Evolutionary conservation across 495 filamentous ascomycete species (phyloP).

Genomic region (Extremus antarcticus): DNA sequence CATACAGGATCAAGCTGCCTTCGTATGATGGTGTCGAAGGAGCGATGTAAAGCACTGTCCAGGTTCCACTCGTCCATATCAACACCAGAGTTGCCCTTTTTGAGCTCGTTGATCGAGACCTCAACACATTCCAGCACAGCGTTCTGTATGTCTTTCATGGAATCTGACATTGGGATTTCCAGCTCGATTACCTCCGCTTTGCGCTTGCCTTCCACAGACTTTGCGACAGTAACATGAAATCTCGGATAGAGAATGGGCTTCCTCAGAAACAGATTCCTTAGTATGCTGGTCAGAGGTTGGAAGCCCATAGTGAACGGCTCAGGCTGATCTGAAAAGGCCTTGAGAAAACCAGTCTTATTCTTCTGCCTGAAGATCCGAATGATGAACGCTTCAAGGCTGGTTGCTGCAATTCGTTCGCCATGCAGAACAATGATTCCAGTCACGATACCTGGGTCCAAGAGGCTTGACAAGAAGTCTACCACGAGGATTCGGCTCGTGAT

Average conservation of each 20-base stretch:
- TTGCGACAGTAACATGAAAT: slow-evolving; percentile 83
- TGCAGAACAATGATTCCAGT: slow-evolving; percentile 84
- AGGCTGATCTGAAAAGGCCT: slow-evolving; percentile 90
- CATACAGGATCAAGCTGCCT: slow-evolving; percentile 92
- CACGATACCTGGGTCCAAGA: slow-evolving; percentile 73
- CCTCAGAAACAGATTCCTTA: slow-evolving; percentile 83
- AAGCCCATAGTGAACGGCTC: slow-evolving; percentile 88
- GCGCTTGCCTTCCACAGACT: slow-evolving; percentile 77
- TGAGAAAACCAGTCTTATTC: slow-evolving; percentile 87
- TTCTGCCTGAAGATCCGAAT: slow-evolving; percentile 84
- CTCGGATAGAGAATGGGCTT: slow-evolving; percentile 86
- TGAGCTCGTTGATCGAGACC: slow-evolving; percentile 80
- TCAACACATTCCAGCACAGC: slow-evolving; percentile 95
- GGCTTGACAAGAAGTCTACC: slow-evolving; percentile 74
- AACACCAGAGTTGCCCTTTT: slow-evolving; percentile 75
- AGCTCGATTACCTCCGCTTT: slow-evolving; percentile 96
- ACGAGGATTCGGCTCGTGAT: slow-evolving; percentile 92
- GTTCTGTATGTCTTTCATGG: slow-evolving; percentile 86
- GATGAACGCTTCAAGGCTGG: slow-evolving; percentile 89
- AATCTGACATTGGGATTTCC: slow-evolving; percentile 91
- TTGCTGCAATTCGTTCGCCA: slow-evolving; percentile 77
- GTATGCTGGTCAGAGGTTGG: slow-evolving; percentile 77
- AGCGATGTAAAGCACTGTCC: slow-evolving; percentile 85
- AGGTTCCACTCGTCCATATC: slow-evolving; percentile 98
- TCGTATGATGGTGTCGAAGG: slow-evolving; percentile 79